phyloP scores from a whole-genome alignment of 148 eudicot species.

The Nepenthes gracilis region DNA sequence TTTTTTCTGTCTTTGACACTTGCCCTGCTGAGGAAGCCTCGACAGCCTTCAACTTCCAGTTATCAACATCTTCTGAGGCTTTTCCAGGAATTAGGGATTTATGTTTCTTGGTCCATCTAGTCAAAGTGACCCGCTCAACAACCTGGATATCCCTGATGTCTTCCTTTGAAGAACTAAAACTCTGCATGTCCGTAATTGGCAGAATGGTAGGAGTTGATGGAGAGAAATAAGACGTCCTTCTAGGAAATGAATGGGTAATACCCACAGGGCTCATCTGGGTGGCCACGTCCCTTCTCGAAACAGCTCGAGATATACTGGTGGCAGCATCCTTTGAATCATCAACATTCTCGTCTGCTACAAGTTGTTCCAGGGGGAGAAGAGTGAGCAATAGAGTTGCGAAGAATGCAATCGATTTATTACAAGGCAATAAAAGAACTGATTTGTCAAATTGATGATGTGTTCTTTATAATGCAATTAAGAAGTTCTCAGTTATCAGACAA shows the following conservation, averaged over 20 bases:
- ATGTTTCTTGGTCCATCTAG: slow-evolving; percentile 71
- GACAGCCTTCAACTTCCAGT: slow-evolving; percentile 56
- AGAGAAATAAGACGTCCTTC: slow-evolving; percentile 34
- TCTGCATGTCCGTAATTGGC: slow-evolving; percentile 49
- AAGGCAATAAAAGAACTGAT: no score
- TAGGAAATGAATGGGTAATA: slow-evolving; percentile 56
- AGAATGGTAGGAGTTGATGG: slow-evolving; percentile 33
- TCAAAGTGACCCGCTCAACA: slow-evolving; percentile 69
- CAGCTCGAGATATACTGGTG: slow-evolving; percentile 36
- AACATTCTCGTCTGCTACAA: slow-evolving; percentile 33
- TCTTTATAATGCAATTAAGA: no score
- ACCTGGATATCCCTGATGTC: slow-evolving; percentile 76
- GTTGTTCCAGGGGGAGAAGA: background rate
- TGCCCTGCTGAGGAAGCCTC: slow-evolving; percentile 62
- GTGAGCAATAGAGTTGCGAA: no score
- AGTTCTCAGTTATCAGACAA: no score
- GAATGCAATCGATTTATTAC: no score
- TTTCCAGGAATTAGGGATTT: slow-evolving; percentile 30
- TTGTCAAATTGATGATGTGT: no score
- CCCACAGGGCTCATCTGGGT: slow-evolving; percentile 93
- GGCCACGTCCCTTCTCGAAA: slow-evolving; percentile 85
- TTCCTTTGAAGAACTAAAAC: slow-evolving; percentile 29
- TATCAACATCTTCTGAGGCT: slow-evolving; percentile 37
- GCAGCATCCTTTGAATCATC: slow-evolving; percentile 35
- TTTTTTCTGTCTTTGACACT: slow-evolving; percentile 44